phyloP scores from a whole-genome alignment of 1,139 yeast genomes.

The Taiozyma sp. region DNA sequence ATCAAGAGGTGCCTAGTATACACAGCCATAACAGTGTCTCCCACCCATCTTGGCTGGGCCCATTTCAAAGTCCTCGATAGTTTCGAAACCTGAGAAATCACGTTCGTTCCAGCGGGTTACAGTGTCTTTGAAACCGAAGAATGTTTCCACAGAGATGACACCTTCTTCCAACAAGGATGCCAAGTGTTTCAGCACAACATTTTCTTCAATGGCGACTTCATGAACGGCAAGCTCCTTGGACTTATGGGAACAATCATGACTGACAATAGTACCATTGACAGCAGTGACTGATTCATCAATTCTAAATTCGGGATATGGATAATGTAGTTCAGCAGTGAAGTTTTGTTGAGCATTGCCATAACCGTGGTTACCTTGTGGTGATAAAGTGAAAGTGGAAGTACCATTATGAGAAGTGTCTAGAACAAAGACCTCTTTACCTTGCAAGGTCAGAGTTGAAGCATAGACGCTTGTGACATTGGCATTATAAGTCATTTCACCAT shows the following conservation, averaged over 20 bases:
- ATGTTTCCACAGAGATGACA: neutral
- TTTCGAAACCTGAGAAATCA: neutral
- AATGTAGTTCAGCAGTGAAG: slow-evolving; percentile 25
- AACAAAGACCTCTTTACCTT: slow-evolving; percentile 19
- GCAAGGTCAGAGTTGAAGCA: slow-evolving; percentile 12
- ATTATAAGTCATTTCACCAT: slow-evolving; percentile 13
- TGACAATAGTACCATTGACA: slow-evolving; percentile 30
- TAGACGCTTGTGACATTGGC: slow-evolving; percentile 19
- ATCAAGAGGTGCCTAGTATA: neutral
- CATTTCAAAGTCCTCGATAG: neutral
- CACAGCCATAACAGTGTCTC: neutral
- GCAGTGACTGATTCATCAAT: slow-evolving; percentile 41
- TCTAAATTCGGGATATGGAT: slow-evolving; percentile 27
- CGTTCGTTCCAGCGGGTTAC: neutral
- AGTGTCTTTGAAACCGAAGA: neutral
- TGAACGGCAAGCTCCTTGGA: neutral
- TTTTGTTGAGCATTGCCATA: slow-evolving; percentile 39
- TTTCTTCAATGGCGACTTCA: neutral
- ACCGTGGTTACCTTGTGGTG: slow-evolving; percentile 50
- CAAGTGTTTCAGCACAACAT: neutral
- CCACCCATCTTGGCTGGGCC: neutral
- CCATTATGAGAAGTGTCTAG: slow-evolving; percentile 38
- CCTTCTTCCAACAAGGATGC: neutral
- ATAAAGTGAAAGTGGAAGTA: slow-evolving; percentile 39
- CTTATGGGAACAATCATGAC: slow-evolving; percentile 1